Percentiles rank a stretch among this genome's conserved stretches.
phyloP scores from a whole-genome alignment of 805 yeast species.

The Helenozyma baotianmanensis region DNA sequence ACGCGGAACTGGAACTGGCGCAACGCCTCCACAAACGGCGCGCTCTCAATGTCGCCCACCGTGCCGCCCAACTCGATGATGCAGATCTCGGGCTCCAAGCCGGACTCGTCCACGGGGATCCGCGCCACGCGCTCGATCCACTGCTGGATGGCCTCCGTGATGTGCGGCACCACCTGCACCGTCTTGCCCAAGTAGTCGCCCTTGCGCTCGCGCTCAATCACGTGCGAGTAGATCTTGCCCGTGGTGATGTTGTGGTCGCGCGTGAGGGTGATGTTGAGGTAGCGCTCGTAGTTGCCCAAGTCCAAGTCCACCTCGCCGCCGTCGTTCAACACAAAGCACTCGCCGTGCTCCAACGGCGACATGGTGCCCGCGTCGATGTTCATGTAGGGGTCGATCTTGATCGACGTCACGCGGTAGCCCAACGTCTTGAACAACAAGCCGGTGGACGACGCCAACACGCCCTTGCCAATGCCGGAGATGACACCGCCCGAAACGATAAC shows the following conservation, averaged over 20 bases:
- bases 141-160: conserved; percentile 95
- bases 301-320: conserved; percentile 99
- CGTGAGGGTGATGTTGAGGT: conserved; percentile 88
- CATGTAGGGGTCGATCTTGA: conserved; percentile 98
- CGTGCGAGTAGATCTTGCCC: conserved; percentile 93
- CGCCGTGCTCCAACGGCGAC: conserved; percentile 99
- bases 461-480: conserved; percentile 98
- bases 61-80: conserved; percentile 98
- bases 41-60: conserved; percentile 98
- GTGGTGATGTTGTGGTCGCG: conserved; percentile 96
- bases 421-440: conserved; percentile 91
- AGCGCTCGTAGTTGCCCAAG: conserved; percentile 96
- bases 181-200: conserved; percentile 98
- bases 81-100: conserved; percentile 91
- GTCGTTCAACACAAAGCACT: conserved; percentile 94
- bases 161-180: conserved; percentile 98
- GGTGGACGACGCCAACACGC: conserved; percentile 95
- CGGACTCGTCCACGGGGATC: conserved; percentile 87
- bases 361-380: conserved; percentile 99
- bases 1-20: conserved; percentile 99
- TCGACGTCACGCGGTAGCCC: conserved; percentile 93
- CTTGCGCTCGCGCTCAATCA: conserved; percentile 88
- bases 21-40: conserved; percentile 97
- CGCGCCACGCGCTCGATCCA: conserved; percentile 94
- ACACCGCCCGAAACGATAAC: conserved; percentile 99